phyloP scores from a whole-genome alignment of 2,329 filamentous ascomycete genomes.

The Beauveria rudraprayagi region DNA sequence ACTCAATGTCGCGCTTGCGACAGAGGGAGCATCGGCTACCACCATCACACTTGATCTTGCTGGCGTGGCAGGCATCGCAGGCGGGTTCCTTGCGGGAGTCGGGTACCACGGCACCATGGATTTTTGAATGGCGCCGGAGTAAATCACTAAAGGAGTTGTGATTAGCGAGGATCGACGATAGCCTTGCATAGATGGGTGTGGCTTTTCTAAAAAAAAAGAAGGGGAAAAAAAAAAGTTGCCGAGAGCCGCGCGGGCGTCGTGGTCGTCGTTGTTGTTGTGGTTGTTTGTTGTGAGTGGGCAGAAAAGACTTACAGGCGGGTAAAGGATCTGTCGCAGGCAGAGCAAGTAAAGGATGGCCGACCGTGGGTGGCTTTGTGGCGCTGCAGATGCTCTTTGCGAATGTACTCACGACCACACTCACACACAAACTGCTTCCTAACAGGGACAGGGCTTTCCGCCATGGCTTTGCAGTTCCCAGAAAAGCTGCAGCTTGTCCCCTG shows the following conservation, averaged over 20 bases:
- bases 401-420: conserved; percentile 32
- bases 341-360: conserved; percentile 26
- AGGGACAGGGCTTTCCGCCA: background rate
- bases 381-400: conserved; percentile 32
- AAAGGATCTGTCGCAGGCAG: conserved; percentile 30
- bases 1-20: conserved; percentile 28
- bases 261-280: too few relatives aligned
- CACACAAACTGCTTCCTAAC: conserved; percentile 17
- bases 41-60: conserved; percentile 38
- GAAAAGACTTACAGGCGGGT: conserved; percentile 29
- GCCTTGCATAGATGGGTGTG: background rate
- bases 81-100: conserved; percentile 30
- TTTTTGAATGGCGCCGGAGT: conserved; percentile 29
- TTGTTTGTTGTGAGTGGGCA: background rate
- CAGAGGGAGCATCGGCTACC: conserved; percentile 31
- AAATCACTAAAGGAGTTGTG: conserved; percentile 23
- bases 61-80: conserved; percentile 36
- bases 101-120: conserved; percentile 23
- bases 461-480: background rate
- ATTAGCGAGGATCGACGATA: background rate
- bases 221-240: too few relatives aligned
- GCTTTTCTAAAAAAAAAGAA: background rate
- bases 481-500: background rate
- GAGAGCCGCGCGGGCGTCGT: background rate
- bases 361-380: conserved; percentile 32